These are phyloP conservation scores for Cinchona pubescens DNA, from an alignment of 257 asterid genomes.

Conservation along the genomic window DNA sequence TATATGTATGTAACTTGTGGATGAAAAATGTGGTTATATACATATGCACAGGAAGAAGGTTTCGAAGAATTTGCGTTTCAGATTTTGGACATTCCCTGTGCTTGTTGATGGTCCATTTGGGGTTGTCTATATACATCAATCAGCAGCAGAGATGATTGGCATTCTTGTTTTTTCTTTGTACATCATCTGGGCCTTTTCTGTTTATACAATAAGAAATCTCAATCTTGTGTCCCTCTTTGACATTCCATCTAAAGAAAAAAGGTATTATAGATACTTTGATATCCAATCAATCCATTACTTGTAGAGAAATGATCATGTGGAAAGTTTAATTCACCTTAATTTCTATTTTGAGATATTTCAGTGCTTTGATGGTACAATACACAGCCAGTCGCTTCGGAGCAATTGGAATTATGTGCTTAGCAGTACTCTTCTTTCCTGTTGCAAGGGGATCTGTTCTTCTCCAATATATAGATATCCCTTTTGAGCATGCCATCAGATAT, in stretches of 20 bases:
- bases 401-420: conserved; percentile 69
- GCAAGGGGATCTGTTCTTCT: conserved; percentile 83
- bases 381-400: conserved; percentile 68
- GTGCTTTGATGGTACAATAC: conserved; percentile 49
- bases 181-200: conserved; percentile 56
- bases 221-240: conserved; percentile 23
- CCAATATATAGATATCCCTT: conserved; percentile 69
- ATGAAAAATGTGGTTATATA: background rate
- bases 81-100: conserved; percentile 83
- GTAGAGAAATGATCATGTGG: too few species aligned
- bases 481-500: conserved; percentile 81
- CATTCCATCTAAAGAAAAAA: conserved; percentile 30
- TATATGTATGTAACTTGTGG: background rate
- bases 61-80: conserved; percentile 37
- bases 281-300: too few species aligned
- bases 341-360: conserved; percentile 25
- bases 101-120: conserved; percentile 84
- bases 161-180: conserved; percentile 46
- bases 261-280: conserved; percentile 43
- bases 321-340: too few species aligned
- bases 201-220: conserved; percentile 36
- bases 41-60: conserved; percentile 40
- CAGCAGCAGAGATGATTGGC: conserved; percentile 83
- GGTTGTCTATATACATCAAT: too few species aligned
- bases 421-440: conserved; percentile 61